These are phyloP conservation scores for Alternaria dauci DNA, from an alignment of 2,329 filamentous ascomycete species.

Conservation along the genomic window DNA sequence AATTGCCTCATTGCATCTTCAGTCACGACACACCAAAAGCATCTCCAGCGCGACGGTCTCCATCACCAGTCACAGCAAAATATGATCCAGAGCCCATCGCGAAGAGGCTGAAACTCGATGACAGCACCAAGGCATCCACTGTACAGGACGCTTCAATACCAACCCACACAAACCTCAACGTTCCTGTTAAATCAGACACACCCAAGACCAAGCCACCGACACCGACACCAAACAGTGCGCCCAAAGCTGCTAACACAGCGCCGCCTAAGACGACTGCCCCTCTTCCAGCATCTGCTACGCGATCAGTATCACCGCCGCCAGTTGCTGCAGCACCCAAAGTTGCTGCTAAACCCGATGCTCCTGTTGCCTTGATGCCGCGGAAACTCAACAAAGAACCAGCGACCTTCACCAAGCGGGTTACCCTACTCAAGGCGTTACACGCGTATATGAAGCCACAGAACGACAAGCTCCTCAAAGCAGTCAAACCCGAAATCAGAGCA, in stretches of 20 bases:
- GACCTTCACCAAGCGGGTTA: constrained; percentile 42
- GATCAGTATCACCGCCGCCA: constrained; percentile 44
- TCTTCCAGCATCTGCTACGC: constrained; percentile 36
- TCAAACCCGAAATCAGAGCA: constrained; percentile 60
- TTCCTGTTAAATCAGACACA: constrained; percentile 39
- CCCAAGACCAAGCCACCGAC: constrained; percentile 20
- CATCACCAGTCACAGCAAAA: constrained; percentile 3
- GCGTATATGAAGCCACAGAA: constrained; percentile 73
- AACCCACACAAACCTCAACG: constrained; percentile 16
- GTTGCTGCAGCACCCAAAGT: constrained; percentile 25
- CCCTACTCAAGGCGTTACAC: constrained; percentile 68
- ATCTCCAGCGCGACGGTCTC: constrained; percentile 5
- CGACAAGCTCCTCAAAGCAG: constrained; percentile 64
- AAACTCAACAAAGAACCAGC: constrained; percentile 63
- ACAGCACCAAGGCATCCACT: constrained; percentile 20
- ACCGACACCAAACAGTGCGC: constrained; percentile 13
- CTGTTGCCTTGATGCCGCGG: constrained; percentile 69
- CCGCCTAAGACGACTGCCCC: constrained; percentile 9
- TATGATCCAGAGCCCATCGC: constrained; percentile 24
- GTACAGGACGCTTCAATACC: constrained; percentile 1
- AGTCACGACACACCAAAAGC: constrained; percentile 54
- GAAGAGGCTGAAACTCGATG: constrained; percentile 46
- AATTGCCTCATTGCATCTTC: constrained; percentile 67
- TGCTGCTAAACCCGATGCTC: constrained; percentile 52
- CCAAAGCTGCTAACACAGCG: constrained; percentile 4